These are phyloP conservation scores for Penicillium frequentans DNA, from an alignment of 2,329 filamentous ascomycete genomes.

Conservation along the genomic window DNA sequence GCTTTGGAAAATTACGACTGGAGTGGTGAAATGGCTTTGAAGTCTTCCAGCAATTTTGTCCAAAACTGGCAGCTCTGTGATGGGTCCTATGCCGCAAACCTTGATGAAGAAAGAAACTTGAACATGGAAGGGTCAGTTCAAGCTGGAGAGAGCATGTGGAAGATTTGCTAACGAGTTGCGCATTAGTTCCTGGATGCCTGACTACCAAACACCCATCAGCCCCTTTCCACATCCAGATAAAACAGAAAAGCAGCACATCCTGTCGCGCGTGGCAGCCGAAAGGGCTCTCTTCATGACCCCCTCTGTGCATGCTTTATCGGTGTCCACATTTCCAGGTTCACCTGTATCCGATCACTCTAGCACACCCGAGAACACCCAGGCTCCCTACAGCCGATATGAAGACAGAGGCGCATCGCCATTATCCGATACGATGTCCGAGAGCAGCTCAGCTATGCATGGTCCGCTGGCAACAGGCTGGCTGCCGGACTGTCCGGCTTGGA, in stretches of 20 bases:
- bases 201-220: background rate
- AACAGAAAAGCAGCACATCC: background rate
- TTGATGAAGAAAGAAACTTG: background rate
- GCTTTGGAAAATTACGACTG: background rate
- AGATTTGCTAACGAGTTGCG: background rate
- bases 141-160: background rate
- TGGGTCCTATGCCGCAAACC: background rate
- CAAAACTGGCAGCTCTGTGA: background rate
- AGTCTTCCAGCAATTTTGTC: background rate
- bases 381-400: constrained; percentile 20
- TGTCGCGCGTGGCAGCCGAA: constrained; percentile 14
- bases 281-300: constrained; percentile 20
- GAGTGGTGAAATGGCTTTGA: background rate
- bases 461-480: background rate
- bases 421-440: background rate
- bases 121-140: background rate
- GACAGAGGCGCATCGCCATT: constrained; percentile 12
- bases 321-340: constrained; percentile 10
- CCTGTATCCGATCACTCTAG: constrained; percentile 21
- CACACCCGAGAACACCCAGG: constrained; percentile 19
- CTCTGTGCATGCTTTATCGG: background rate
- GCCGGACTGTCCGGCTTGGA: background rate
- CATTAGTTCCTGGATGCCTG: background rate
- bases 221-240: background rate
- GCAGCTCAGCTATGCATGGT: background rate